These are phyloP conservation scores for Solanum pinnatisectum DNA, from an alignment of 257 asterid species.

Conservation along the genomic window DNA sequence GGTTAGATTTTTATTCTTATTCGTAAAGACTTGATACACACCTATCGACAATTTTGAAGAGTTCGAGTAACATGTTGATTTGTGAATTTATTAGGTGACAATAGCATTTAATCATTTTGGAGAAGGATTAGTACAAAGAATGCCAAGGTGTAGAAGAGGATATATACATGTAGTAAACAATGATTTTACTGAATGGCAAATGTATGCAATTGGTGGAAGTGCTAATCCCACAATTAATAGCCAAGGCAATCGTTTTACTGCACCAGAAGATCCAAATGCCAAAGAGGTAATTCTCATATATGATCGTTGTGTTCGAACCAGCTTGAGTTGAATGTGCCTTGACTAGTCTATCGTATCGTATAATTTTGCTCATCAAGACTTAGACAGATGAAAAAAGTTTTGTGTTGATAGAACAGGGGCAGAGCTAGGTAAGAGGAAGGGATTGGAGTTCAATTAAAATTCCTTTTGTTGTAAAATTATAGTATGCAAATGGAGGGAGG, in stretches of 20 bases:
- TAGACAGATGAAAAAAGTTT: neutral
- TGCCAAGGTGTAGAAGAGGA: slow-evolving; percentile 39
- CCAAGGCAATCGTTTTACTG: slow-evolving; percentile 33
- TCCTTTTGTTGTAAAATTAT: neutral
- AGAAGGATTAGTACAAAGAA: slow-evolving; percentile 24
- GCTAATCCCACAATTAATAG: slow-evolving; percentile 33
- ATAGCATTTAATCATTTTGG: slow-evolving; percentile 41
- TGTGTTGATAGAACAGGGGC: neutral
- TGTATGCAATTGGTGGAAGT: slow-evolving; percentile 40
- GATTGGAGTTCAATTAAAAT: neutral
- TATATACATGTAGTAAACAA: slow-evolving; percentile 36
- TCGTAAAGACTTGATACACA: neutral
- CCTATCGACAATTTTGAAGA: neutral
- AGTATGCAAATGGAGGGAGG: neutral
- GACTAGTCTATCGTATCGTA: neutral
- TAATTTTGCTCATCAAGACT: neutral
- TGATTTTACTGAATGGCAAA: slow-evolving; percentile 31
- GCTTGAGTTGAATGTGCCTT: neutral
- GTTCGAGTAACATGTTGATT: neutral
- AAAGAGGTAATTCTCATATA: slow-evolving; percentile 16
- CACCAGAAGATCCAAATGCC: slow-evolving; percentile 27
- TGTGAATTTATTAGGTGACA: slow-evolving; percentile 14
- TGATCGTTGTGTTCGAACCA: neutral
- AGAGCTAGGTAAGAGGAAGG: neutral
- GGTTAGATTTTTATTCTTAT: neutral